Conservation (phyloP, 805 yeast species). For the Wickerhamiella kazuoi region DNA sequence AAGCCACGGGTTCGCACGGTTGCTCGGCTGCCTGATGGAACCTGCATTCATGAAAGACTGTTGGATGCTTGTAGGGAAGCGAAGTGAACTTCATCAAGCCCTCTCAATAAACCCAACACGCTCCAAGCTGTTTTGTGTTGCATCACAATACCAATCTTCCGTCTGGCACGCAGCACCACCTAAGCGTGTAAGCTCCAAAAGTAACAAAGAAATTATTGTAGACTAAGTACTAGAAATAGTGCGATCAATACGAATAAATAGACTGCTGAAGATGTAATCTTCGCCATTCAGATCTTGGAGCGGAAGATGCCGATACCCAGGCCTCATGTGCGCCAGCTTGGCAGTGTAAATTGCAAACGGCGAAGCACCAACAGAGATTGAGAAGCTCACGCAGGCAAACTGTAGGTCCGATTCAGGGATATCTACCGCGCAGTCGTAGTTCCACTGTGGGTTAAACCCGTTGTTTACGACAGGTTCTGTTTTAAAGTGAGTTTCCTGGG, state of each 20-base stretch:
- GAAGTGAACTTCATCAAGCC: too few species aligned
- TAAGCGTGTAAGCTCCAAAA: too few species aligned
- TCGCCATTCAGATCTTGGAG: constrained; percentile 68
- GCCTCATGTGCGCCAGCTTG: constrained; percentile 43
- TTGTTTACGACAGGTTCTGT: constrained; percentile 34
- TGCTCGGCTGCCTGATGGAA: too few species aligned
- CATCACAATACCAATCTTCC: too few species aligned
- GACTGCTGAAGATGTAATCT: constrained; percentile 42
- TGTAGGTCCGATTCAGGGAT: constrained; percentile 18
- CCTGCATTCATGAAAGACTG: too few species aligned
- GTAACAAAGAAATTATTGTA: too few species aligned
- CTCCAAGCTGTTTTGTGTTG: too few species aligned
- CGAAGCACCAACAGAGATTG: constrained; percentile 19
- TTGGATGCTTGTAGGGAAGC: too few species aligned
- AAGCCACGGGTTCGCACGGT: too few species aligned
- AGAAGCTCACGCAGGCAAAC: constrained; percentile 23
- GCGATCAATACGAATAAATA: constrained; percentile 25
- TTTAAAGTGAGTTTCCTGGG: constrained; percentile 11
- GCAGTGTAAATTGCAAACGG: constrained; percentile 43
- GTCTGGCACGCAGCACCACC: too few species aligned
- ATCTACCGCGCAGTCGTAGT: constrained; percentile 32
- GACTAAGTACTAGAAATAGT: neutral
- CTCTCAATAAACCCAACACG: too few species aligned
- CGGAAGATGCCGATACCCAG: constrained; percentile 72
- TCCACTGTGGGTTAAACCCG: constrained; percentile 85